Conservation (phyloP, 306 rosid species). For the Cucurbita ficifolia region DNA sequence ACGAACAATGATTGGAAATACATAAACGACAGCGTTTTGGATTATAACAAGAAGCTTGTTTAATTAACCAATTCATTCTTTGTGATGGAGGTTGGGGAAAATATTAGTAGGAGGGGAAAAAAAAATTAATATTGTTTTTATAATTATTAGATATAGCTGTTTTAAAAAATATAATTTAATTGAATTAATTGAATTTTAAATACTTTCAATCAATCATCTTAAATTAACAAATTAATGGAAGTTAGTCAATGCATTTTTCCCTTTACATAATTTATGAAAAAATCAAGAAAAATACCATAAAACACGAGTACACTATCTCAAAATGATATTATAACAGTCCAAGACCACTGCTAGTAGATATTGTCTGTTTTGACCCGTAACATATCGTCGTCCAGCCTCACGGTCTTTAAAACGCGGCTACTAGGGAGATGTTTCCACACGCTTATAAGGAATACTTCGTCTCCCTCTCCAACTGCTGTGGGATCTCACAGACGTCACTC, state of each 20-base stretch:
- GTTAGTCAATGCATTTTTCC: background rate
- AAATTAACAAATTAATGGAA: background rate
- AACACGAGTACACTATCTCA: too few relatives aligned
- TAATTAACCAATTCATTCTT: background rate
- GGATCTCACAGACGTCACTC: background rate
- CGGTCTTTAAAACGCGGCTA: too few relatives aligned
- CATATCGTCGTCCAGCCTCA: too few relatives aligned
- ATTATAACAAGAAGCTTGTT: background rate
- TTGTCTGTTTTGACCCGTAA: too few relatives aligned
- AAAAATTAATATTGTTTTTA: background rate
- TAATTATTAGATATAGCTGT: background rate
- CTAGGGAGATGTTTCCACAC: too few relatives aligned
- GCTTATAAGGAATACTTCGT: too few relatives aligned
- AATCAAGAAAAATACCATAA: background rate
- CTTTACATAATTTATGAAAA: background rate
- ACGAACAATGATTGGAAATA: background rate
- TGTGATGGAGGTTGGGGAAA: background rate
- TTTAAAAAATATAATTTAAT: background rate
- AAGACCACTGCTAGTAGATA: too few relatives aligned
- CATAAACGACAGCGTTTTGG: background rate
- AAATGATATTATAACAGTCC: too few relatives aligned
- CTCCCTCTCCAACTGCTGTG: too few relatives aligned
- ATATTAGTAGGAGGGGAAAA: background rate
- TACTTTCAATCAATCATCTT: background rate
- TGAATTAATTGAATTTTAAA: background rate